Conservation (phyloP, 305 asterid genomes). For the Fraxinus sp. region DNA sequence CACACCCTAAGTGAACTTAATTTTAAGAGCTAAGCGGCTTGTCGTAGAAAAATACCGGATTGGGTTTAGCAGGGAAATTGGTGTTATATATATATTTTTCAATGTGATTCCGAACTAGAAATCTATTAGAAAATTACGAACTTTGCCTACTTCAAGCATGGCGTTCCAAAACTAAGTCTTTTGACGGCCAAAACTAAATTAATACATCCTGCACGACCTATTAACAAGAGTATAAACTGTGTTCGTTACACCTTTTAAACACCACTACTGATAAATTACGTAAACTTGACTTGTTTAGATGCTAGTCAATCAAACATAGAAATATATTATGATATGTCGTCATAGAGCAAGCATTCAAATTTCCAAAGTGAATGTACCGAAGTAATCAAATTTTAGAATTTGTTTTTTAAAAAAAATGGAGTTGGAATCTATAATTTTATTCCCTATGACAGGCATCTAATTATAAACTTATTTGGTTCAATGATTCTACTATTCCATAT, state of each 20-base stretch:
- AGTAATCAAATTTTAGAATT: not conserved
- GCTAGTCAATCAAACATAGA: not conserved
- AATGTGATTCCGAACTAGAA: not conserved
- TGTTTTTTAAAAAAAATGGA: too few species aligned
- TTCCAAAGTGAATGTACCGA: not conserved
- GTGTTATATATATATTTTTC: not conserved
- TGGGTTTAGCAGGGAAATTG: not conserved
- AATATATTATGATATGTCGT: not conserved
- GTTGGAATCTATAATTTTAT: too few species aligned
- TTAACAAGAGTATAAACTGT: not conserved
- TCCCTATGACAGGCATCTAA: too few species aligned
- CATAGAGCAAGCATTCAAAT: not conserved
- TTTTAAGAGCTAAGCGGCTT: not conserved
- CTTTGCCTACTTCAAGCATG: constrained; percentile 10
- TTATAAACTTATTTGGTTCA: not conserved
- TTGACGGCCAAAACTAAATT: constrained; percentile 54
- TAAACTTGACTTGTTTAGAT: not conserved
- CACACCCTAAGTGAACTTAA: not conserved
- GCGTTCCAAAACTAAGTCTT: constrained; percentile 41
- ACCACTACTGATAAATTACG: not conserved
- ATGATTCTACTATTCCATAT: not conserved
- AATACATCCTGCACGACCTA: constrained; percentile 54
- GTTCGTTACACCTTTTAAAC: not conserved
- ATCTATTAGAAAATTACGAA: not conserved
- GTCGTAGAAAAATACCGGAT: not conserved